These are phyloP conservation scores for Ulmus americana DNA, from an alignment of 331 rosid genomes.

Conservation along the genomic window DNA sequence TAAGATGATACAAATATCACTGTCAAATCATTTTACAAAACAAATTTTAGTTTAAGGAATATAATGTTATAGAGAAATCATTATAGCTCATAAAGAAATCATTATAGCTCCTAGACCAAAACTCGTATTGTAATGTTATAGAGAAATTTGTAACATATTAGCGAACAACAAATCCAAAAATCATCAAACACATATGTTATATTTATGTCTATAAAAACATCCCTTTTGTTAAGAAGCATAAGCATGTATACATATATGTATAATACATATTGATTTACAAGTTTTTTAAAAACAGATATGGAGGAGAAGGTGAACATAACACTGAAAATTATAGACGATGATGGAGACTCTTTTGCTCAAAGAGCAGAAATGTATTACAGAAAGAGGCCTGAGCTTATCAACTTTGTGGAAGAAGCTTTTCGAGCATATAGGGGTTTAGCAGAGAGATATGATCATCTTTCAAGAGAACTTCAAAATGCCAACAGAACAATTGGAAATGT, in stretches of 20 bases:
- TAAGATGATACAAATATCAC: too few species aligned
- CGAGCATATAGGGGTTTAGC: constrained; percentile 71
- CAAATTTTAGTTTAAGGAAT: too few species aligned
- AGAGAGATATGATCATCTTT: constrained; percentile 68
- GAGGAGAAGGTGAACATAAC: constrained; percentile 59
- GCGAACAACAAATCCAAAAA: too few species aligned
- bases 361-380: constrained; percentile 93
- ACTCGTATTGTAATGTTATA: too few species aligned
- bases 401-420: constrained; percentile 65
- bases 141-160: too few species aligned
- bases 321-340: constrained; percentile 59
- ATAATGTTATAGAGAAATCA: too few species aligned
- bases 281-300: constrained; percentile 55
- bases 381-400: constrained; percentile 68
- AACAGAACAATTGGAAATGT: constrained; percentile 75
- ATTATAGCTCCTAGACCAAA: too few species aligned
- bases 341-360: constrained; percentile 77
- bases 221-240: background rate
- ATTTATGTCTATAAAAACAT: too few species aligned
- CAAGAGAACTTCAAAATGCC: constrained; percentile 78
- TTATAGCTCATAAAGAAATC: too few species aligned
- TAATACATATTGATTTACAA: background rate
- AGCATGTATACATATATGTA: background rate
- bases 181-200: too few species aligned
- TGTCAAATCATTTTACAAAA: too few species aligned